Percentiles rank a stretch among this genome's conserved stretches.
Evolutionary conservation across 192 early-diverging fungal genomes (phyloP).

Genomic region (Radiomyces spectabilis): DNA sequence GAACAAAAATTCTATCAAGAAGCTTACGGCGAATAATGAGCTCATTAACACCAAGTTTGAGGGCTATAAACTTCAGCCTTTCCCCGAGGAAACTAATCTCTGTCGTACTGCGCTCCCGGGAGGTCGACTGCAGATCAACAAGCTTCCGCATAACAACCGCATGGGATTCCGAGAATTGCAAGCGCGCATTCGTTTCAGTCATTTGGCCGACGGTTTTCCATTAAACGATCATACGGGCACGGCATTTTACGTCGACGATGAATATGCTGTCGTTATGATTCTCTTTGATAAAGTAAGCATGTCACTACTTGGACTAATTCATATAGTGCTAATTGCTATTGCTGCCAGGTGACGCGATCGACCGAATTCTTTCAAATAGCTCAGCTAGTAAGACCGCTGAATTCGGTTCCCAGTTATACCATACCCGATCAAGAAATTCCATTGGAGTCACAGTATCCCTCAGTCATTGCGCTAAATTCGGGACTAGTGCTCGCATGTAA

Average conservation of each 20-base stretch:
- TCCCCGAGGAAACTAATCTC: slow-evolving; percentile 27
- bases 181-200: slow-evolving; percentile 57
- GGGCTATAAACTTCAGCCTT: slow-evolving; percentile 61
- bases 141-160: slow-evolving; percentile 34
- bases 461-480: slow-evolving; percentile 14
- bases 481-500: slow-evolving; percentile 22
- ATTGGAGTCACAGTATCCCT: slow-evolving; percentile 17
- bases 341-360: neutral
- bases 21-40: slow-evolving; percentile 28
- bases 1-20: too few species aligned
- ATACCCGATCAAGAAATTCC: slow-evolving; percentile 11
- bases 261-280: slow-evolving; percentile 24
- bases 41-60: slow-evolving; percentile 61
- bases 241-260: slow-evolving; percentile 32
- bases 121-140: slow-evolving; percentile 25
- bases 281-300: neutral
- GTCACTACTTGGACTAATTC: neutral
- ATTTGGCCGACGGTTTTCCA: slow-evolving; percentile 45
- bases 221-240: neutral
- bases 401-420: slow-evolving; percentile 12
- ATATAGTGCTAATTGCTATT: neutral
- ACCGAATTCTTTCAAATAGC: slow-evolving; percentile 2
- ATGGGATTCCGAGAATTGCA: slow-evolving; percentile 59
- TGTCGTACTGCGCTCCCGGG: slow-evolving; percentile 17
- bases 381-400: slow-evolving; percentile 3